Evolutionary conservation across 1,284 basidiomycete species (phyloP), one percentile per base, ranked within the genome.

Genomic region (Hortiboletus rubellus): DNA sequence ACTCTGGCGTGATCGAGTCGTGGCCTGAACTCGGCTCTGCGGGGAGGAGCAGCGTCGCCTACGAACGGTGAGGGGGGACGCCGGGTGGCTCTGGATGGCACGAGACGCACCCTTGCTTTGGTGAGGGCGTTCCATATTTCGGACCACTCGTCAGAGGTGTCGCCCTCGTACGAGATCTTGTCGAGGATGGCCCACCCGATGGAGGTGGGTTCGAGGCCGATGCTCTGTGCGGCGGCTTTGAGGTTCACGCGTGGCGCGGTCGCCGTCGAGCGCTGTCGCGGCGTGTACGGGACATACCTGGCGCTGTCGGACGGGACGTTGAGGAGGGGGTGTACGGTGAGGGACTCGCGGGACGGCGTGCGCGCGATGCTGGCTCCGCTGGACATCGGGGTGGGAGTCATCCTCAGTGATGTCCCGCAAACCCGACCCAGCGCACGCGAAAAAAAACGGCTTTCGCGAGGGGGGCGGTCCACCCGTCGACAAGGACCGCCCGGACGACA

Each of bases 101-200:
- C 22, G 57, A 50, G 48, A 68, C 76, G 50, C 56, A 89, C 91
- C 83, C 91, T 91, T 34, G 86, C 86, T 22, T 77, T 79, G 1
- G 84, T 83, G 52, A 94, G 67, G 2, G 84, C 78, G 60, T 72
- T 78, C 84, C 91, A 89, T 15, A 92, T 77, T 27, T 92, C 89
- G 36, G 80, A 77, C 92, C 93, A 94, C 48, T 92, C 90, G 10
- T 76, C 73, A 3, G 74, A 72, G 11, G 70, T 75, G 59, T 89
- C 85, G 3, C 80, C 82, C 60, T 89, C 87, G 22, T 79, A 78
- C 6, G 89, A 82, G 24, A 96, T 77, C 60, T 83, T 85, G 72
- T 96, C 92, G 46, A 95, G 76, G 49, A 96, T 91, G 18, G 84
- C 84, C 91, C 91, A 94, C 2, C 93, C 93, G 45, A 91, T 74